Conservation (phyloP, 2,329 filamentous ascomycete species). For the Talaromyces sp. region DNA sequence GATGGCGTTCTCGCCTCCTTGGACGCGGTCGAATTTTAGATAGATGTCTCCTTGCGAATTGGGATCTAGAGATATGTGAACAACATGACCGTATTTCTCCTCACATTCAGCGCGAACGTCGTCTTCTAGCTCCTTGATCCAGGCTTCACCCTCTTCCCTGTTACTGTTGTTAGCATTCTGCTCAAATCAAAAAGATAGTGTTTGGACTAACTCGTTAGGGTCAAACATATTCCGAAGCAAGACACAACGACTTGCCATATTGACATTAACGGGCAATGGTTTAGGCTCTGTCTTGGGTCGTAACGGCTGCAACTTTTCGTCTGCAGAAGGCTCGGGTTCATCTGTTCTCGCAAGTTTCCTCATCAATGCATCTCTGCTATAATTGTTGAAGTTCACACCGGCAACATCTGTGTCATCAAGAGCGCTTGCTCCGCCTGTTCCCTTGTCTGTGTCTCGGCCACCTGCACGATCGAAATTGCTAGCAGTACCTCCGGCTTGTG, state of each 20-base stretch:
- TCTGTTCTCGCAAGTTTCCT: conserved; percentile 95
- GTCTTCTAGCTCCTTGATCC: conserved; percentile 91
- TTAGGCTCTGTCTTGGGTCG: conserved; percentile 78
- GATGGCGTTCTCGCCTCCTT: conserved; percentile 95
- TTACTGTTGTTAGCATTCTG: conserved; percentile 1
- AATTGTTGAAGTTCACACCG: conserved; percentile 99
- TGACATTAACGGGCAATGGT: conserved; percentile 77
- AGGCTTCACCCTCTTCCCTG: conserved; percentile 80
- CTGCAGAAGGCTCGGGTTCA: conserved; percentile 62
- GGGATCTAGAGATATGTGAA: conserved; percentile 92
- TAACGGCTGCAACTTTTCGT: conserved; percentile 67
- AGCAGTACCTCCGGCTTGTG: conserved; percentile 68
- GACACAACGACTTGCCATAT: conserved; percentile 89
- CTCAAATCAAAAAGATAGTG: background rate
- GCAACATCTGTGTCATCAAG: conserved; percentile 96
- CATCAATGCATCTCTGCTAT: conserved; percentile 98
- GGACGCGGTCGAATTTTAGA: conserved; percentile 94
- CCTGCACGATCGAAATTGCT: conserved; percentile 85
- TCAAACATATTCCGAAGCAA: conserved; percentile 96
- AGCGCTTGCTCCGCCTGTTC: conserved; percentile 82
- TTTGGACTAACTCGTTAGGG: conserved; percentile 71
- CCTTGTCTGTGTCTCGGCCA: conserved; percentile 83
- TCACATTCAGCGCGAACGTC: conserved; percentile 92
- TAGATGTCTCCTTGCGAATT: conserved; percentile 96
- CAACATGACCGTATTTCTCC: conserved; percentile 92